Conservation (phyloP, 192 early-diverging fungal genomes). For the Chytriomyces hyalinus region DNA sequence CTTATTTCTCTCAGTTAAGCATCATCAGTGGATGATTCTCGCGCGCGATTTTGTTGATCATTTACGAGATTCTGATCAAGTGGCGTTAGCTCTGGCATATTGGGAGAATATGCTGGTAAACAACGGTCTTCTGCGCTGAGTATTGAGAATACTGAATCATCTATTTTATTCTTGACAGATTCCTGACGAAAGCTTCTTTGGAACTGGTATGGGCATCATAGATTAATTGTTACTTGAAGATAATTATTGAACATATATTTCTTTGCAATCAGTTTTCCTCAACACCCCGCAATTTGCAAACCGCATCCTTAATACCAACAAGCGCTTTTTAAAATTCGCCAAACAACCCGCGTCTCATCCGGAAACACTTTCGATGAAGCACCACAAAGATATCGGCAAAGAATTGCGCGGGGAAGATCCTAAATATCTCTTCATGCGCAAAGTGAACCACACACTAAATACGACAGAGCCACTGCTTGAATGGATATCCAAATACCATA, state of each 20-base stretch:
- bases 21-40: slow-evolving; percentile 49
- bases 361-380: slow-evolving; percentile 1
- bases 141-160: not conserved
- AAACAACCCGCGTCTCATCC: slow-evolving; percentile 28
- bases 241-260: not conserved
- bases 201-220: slow-evolving; percentile 13
- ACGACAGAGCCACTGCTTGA: slow-evolving; percentile 14
- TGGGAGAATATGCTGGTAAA: slow-evolving; percentile 32
- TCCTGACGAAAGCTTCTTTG: slow-evolving; percentile 47
- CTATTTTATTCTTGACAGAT: slow-evolving; percentile 2
- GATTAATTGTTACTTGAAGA: too few relatives aligned
- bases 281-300: slow-evolving; percentile 36
- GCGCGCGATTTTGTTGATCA: slow-evolving; percentile 34
- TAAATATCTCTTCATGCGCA: slow-evolving; percentile 49
- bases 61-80: slow-evolving; percentile 21
- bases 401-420: slow-evolving; percentile 20
- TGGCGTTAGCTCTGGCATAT: slow-evolving; percentile 36
- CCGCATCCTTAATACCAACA: slow-evolving; percentile 28
- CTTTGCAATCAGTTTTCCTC: slow-evolving; percentile 14
- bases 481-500: slow-evolving; percentile 49
- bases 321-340: slow-evolving; percentile 39
- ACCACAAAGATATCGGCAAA: not conserved
- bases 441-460: slow-evolving; percentile 38
- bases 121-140: not conserved
- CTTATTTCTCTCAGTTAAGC: slow-evolving; percentile 16